Evolutionary conservation across 371 early-diverging fungal species (phyloP).

Genomic region (Circinella minor): DNA sequence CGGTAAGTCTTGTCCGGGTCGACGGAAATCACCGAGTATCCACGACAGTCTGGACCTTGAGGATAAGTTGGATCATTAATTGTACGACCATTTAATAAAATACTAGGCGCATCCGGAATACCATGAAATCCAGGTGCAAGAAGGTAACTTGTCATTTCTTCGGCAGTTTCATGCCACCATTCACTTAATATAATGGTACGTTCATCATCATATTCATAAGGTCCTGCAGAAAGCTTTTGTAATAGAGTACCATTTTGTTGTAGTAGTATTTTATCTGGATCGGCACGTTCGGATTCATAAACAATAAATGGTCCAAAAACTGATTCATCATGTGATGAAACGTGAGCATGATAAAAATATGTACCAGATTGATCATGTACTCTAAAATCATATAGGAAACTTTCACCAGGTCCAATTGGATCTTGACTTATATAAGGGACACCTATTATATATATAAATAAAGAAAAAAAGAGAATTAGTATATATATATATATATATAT

Average conservation of each 20-base stretch:
- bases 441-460: background rate
- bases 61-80: slow-evolving; percentile 21
- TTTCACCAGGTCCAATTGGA: slow-evolving; percentile 56
- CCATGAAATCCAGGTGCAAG: slow-evolving; percentile 33
- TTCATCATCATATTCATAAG: slow-evolving; percentile 44
- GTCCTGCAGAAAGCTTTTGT: slow-evolving; percentile 24
- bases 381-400: slow-evolving; percentile 53
- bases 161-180: slow-evolving; percentile 46
- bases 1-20: slow-evolving; percentile 36
- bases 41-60: slow-evolving; percentile 27
- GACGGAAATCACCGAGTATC: slow-evolving; percentile 33
- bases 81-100: slow-evolving; percentile 47
- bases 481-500: no score
- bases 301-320: slow-evolving; percentile 56
- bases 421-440: slow-evolving; percentile 64
- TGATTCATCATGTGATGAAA: slow-evolving; percentile 44
- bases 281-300: slow-evolving; percentile 24
- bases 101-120: slow-evolving; percentile 43
- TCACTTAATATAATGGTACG: slow-evolving; percentile 43
- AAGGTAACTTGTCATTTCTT: slow-evolving; percentile 27
- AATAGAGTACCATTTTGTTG: background rate
- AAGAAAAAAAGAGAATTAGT: no score
- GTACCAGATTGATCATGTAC: slow-evolving; percentile 52
- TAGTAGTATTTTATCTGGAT: background rate
- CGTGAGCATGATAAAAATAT: slow-evolving; percentile 60